These are phyloP conservation scores for Usnea hakonensis DNA, from an alignment of 495 filamentous ascomycete species.

Conservation along the genomic window DNA sequence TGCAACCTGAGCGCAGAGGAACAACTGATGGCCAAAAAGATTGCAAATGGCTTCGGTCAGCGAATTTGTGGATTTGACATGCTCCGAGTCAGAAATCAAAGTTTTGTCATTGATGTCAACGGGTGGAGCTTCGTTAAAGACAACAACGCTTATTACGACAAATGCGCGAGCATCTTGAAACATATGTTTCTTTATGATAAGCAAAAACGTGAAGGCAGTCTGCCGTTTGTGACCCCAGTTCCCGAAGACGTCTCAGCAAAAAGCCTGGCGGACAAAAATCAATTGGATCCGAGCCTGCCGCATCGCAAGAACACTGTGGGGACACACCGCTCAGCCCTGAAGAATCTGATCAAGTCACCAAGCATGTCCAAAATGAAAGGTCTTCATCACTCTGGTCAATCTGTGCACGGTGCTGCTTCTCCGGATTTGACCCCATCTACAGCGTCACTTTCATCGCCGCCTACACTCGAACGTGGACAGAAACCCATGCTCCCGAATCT, in stretches of 20 bases:
- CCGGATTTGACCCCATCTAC: slow-evolving; percentile 38
- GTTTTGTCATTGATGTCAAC: slow-evolving; percentile 98
- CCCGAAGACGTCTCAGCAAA: slow-evolving; percentile 18
- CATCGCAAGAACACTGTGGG: slow-evolving; percentile 34
- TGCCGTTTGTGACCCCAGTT: slow-evolving; percentile 21
- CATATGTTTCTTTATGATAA: slow-evolving; percentile 79
- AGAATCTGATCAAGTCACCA: slow-evolving; percentile 55
- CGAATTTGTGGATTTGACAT: slow-evolving; percentile 95
- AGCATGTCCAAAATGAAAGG: slow-evolving; percentile 54
- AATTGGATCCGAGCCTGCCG: slow-evolving; percentile 28
- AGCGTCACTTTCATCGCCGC: slow-evolving; percentile 44
- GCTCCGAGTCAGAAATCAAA: slow-evolving; percentile 75
- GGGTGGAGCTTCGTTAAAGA: slow-evolving; percentile 99
- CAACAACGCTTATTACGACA: slow-evolving; percentile 97
- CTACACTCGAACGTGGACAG: slow-evolving; percentile 36
- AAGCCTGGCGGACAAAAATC: slow-evolving; percentile 17
- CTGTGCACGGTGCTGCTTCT: slow-evolving; percentile 30
- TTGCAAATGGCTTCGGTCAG: slow-evolving; percentile 88
- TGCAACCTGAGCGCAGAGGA: slow-evolving; percentile 77
- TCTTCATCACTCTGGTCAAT: slow-evolving; percentile 35
- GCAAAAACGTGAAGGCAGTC: slow-evolving; percentile 40
- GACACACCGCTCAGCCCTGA: slow-evolving; percentile 37
- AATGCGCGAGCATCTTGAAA: slow-evolving; percentile 73
- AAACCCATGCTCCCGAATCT: slow-evolving; percentile 11
- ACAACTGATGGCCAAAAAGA: slow-evolving; percentile 75